A percentile compares a stretch with the other conserved stretches of the same genome.
Conservation (phyloP, 2,329 filamentous ascomycete species). For the Aspergillus niger region DNA sequence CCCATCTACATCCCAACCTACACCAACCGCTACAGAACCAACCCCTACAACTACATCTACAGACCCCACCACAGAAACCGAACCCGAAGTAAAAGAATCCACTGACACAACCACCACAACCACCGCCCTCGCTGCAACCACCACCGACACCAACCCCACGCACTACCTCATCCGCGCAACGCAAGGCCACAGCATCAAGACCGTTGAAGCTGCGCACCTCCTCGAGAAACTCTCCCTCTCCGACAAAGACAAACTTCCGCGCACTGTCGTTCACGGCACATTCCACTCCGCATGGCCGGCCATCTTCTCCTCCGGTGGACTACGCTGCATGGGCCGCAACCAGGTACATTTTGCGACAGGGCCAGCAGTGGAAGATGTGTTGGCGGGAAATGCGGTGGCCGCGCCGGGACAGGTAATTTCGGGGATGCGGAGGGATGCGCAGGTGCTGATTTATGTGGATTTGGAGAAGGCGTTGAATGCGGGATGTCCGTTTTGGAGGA, state of each 20-base stretch:
- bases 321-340: slow-evolving; percentile 78
- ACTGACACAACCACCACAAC: slow-evolving; percentile 30
- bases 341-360: slow-evolving; percentile 89
- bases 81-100: neutral
- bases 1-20: slow-evolving; percentile 28
- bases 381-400: slow-evolving; percentile 10
- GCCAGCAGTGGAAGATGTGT: slow-evolving; percentile 53
- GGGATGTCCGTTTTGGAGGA: slow-evolving; percentile 72
- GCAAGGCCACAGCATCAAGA: slow-evolving; percentile 85
- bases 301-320: slow-evolving; percentile 75
- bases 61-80: neutral
- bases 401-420: slow-evolving; percentile 60
- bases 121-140: slow-evolving; percentile 39
- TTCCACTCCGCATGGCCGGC: slow-evolving; percentile 76
- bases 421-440: slow-evolving; percentile 77
- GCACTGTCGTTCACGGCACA: slow-evolving; percentile 80
- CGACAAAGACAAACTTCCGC: slow-evolving; percentile 56
- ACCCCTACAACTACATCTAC: neutral
- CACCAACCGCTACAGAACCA: neutral
- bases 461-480: slow-evolving; percentile 64
- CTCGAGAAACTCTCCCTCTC: slow-evolving; percentile 68
- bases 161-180: slow-evolving; percentile 91
- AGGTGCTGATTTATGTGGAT: slow-evolving; percentile 78
- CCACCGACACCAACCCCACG: slow-evolving; percentile 59
- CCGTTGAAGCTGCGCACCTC: slow-evolving; percentile 68